Base-by-base conservation (phyloP, 495 filamentous ascomycete species). In the Xylaria sp. region DNA sequence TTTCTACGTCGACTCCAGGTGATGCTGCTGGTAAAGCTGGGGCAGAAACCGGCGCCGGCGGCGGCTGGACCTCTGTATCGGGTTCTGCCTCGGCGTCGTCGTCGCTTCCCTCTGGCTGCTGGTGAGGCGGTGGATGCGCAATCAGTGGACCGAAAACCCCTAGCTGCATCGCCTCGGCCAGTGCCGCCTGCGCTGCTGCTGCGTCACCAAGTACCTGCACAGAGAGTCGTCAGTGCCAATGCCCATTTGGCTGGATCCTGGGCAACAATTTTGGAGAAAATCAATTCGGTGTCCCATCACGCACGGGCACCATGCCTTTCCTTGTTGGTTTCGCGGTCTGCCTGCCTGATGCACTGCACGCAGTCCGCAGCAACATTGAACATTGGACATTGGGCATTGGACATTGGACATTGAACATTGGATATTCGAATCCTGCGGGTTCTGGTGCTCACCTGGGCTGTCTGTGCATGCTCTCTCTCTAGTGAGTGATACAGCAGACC, bases 401-500 rank as follows among this genome's bases (percentile, higher is more conserved):
- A 57, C 29, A 58, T 35, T 5, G 31, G 26, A 37, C 17, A 37
- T 59, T 37, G 55, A 2, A 59, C 24, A 59, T 24, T 62, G 26
- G 17, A 61, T 7, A 50, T 12, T 57, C 59, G 72, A 57, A 72
- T 69, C 53, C 68, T 41, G 11, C 40, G 41, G 61, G 24, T 37
- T 61, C 26, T 50, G 46, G 71, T 69, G 84, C 88, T 66, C 88
- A 88, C 90, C 88, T 89, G 85, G 67, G 75, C 85, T 81, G 65
- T 86, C 74, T 21, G 86, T 85, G 72, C 77, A 77, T 90, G 86
- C 71, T 93, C 88, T 58, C 91, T 82, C 70, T 93, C 89, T 71
- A 79, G 79, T 41, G 81, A 81, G 79, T 92, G 85, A 80, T 91
- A 93, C 75, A 91, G 84, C 44, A 95, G 83, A 71, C 92, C 93